Evolutionary conservation across 768 basidiomycete genomes (phyloP).

Genomic region (Tubosaeta sp.): DNA sequence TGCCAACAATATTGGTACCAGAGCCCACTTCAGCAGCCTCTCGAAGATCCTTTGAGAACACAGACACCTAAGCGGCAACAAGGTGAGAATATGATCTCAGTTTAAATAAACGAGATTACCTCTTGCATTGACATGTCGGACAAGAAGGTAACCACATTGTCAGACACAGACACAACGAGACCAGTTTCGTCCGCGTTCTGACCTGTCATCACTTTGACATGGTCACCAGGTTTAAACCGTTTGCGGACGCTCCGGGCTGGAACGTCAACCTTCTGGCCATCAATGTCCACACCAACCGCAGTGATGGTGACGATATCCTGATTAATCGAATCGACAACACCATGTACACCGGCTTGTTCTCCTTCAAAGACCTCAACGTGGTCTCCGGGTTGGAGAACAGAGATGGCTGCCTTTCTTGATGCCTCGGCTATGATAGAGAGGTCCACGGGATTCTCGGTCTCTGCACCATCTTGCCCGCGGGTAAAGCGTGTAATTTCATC

Average conservation of each 20-base stretch:
- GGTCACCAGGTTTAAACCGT: constrained; percentile 94
- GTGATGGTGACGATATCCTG: constrained; percentile 85
- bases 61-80: constrained; percentile 63
- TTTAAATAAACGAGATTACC: constrained; percentile 39
- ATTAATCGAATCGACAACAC: constrained; percentile 85
- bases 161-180: constrained; percentile 86
- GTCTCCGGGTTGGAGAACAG: constrained; percentile 95
- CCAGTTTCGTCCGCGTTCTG: constrained; percentile 95
- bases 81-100: constrained; percentile 2
- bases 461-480: constrained; percentile 65
- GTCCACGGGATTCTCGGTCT: constrained; percentile 70
- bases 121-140: constrained; percentile 98
- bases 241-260: constrained; percentile 89
- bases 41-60: constrained; percentile 95
- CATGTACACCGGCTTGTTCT: constrained; percentile 90
- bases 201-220: constrained; percentile 97
- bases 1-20: constrained; percentile 82
- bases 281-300: constrained; percentile 76
- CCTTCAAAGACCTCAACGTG: constrained; percentile 97
- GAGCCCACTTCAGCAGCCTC: constrained; percentile 98
- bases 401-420: constrained; percentile 84
- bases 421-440: constrained; percentile 90
- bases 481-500: constrained; percentile 95
- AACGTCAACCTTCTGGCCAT: constrained; percentile 81
- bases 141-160: constrained; percentile 90